phyloP scores from a whole-genome alignment of 805 yeast genomes.

The Candida fluviatilis region DNA sequence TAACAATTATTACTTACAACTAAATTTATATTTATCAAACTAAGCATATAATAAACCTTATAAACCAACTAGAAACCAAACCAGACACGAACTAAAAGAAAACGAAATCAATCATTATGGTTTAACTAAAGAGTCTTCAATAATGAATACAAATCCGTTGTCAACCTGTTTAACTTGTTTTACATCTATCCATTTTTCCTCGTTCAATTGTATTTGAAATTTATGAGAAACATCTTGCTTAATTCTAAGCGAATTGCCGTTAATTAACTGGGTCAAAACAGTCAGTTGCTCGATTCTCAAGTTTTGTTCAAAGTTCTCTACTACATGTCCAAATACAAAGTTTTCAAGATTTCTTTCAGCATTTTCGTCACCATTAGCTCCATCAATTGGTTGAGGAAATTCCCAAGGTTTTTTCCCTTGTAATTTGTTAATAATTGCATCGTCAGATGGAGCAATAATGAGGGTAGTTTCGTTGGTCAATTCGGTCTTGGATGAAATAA shows the following conservation, averaged over 20 bases:
- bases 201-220: constrained; percentile 12
- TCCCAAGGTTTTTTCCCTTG: constrained; percentile 75
- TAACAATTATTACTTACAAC: neutral
- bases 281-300: constrained; percentile 11
- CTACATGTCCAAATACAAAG: constrained; percentile 64
- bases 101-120: constrained; percentile 10
- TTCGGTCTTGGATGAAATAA: constrained; percentile 46
- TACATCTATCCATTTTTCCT: constrained; percentile 19
- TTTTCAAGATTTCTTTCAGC: constrained; percentile 54
- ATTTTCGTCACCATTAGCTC: constrained; percentile 31
- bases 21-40: no score
- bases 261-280: constrained; percentile 15
- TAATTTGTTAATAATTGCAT: constrained; percentile 43
- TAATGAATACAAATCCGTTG: constrained; percentile 36
- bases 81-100: constrained; percentile 4
- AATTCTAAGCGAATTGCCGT: constrained; percentile 19
- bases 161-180: constrained; percentile 27
- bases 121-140: constrained; percentile 29
- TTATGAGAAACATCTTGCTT: constrained; percentile 15
- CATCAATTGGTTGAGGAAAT: constrained; percentile 53
- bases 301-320: constrained; percentile 23
- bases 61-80: neutral
- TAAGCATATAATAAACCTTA: neutral
- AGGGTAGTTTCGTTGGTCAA: constrained; percentile 40
- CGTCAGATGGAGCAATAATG: constrained; percentile 69